Percentiles rank a stretch among this genome's conserved stretches.
Conservation (phyloP, 129 eudicot genomes). For the Chrysanthemum seticuspe region DNA sequence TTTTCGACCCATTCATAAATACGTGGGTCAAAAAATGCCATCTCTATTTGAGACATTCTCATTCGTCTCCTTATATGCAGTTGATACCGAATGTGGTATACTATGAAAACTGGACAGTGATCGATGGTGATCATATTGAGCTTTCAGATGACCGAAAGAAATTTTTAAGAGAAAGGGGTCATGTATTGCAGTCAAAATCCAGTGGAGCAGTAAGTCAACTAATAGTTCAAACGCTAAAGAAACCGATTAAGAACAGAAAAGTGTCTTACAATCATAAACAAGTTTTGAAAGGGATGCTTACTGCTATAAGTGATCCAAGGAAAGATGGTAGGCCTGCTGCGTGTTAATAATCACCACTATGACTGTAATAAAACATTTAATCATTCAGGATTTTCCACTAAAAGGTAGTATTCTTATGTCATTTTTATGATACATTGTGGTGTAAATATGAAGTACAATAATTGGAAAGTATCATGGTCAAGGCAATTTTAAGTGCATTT, state of each 20-base stretch:
- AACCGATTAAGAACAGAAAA: conserved; percentile 25
- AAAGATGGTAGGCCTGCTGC: conserved; percentile 83
- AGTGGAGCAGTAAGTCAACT: conserved; percentile 79
- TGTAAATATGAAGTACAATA: no score
- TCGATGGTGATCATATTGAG: conserved; percentile 82
- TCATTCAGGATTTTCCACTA: no score
- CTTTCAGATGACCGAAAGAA: conserved; percentile 43
- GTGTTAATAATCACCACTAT: neutral
- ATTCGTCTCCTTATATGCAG: conserved; percentile 33
- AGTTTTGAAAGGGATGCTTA: conserved; percentile 49
- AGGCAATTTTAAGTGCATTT: no score
- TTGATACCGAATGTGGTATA: conserved; percentile 64
- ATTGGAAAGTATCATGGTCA: no score
- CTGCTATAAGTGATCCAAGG: conserved; percentile 81
- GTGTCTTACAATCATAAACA: neutral
- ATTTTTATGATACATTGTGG: no score
- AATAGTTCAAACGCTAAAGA: conserved; percentile 53
- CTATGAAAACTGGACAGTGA: conserved; percentile 77
- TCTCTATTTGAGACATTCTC: neutral
- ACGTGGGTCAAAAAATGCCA: neutral
- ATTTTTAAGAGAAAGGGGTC: conserved; percentile 77
- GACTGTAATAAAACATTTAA: no score
- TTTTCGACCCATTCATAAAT: neutral
- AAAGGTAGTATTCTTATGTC: no score
- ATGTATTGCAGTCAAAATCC: conserved; percentile 45